phyloP scores from a whole-genome alignment of 2,329 filamentous ascomycete species.

The Ophiocordyceps camponoti-saundersi region DNA sequence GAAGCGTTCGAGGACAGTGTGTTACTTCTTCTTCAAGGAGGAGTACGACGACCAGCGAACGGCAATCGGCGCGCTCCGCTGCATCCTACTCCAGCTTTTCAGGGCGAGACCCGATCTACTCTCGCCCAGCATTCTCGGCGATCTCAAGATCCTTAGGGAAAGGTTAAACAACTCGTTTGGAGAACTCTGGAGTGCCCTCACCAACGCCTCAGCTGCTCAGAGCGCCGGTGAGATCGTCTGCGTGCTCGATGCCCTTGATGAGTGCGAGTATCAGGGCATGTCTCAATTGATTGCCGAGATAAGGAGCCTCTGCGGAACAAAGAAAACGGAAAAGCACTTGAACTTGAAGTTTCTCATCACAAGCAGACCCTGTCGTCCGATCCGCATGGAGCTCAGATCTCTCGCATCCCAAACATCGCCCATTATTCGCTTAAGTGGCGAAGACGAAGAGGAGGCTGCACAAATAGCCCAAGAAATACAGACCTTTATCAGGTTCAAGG shows the following conservation, averaged over 20 bases:
- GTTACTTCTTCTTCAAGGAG: slow-evolving; percentile 30
- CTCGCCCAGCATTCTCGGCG: slow-evolving; percentile 5
- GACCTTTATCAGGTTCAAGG: not conserved
- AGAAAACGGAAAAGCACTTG: not conserved
- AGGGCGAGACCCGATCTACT: slow-evolving; percentile 7
- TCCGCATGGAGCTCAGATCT: not conserved
- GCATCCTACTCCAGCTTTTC: slow-evolving; percentile 21
- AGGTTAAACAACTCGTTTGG: not conserved
- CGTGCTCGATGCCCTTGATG: not conserved
- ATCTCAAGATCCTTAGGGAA: not conserved
- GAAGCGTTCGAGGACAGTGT: slow-evolving; percentile 8
- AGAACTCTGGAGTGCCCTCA: not conserved
- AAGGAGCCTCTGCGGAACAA: not conserved
- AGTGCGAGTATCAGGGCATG: slow-evolving; percentile 3
- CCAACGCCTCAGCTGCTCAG: not conserved
- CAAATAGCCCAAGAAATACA: not conserved
- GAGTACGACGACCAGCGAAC: slow-evolving; percentile 18
- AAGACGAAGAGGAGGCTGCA: not conserved
- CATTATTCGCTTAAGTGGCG: not conserved
- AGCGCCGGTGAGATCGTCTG: not conserved
- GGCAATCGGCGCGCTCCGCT: slow-evolving; percentile 12
- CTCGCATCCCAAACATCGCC: not conserved
- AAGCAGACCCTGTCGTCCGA: not conserved
- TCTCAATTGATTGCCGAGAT: slow-evolving; percentile 7
- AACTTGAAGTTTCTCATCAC: not conserved